These are phyloP conservation scores for Nephromyces sp. DNA, from an alignment of 169 alveolate species.

Conservation along the genomic window DNA sequence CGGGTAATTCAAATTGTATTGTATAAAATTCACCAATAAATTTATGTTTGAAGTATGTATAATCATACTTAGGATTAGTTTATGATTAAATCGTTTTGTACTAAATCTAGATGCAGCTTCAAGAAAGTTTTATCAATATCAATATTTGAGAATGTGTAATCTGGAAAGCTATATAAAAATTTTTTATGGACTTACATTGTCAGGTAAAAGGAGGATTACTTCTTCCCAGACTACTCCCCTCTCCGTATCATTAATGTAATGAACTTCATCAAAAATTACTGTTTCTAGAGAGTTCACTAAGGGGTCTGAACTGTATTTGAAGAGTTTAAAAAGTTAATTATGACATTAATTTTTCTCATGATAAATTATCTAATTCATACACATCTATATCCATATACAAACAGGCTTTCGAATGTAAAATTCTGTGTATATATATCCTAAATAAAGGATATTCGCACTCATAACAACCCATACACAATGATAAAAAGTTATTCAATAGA, in stretches of 20 bases:
- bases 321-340: conserved; percentile 5
- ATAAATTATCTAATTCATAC: too few species aligned
- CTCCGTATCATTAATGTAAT: conserved; percentile 88
- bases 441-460: conserved; percentile 79
- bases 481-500: conserved; percentile 77
- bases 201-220: conserved; percentile 84
- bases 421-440: conserved; percentile 20
- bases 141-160: neutral
- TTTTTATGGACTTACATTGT: neutral
- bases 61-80: neutral
- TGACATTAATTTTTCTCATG: too few species aligned
- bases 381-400: neutral
- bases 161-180: neutral
- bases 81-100: neutral
- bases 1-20: too few species aligned
- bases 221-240: conserved; percentile 99
- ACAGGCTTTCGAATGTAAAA: conserved; percentile 4
- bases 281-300: conserved; percentile 55
- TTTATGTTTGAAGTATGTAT: too few species aligned
- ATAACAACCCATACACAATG: conserved; percentile 88
- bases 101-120: neutral
- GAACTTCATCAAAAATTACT: conserved; percentile 98
- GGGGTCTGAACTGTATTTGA: conserved; percentile 1
- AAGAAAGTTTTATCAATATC: neutral
- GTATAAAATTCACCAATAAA: too few species aligned